These are phyloP conservation scores for Hortiboletus rubellus DNA, from an alignment of 1,284 basidiomycete species.

Conservation along the genomic window DNA sequence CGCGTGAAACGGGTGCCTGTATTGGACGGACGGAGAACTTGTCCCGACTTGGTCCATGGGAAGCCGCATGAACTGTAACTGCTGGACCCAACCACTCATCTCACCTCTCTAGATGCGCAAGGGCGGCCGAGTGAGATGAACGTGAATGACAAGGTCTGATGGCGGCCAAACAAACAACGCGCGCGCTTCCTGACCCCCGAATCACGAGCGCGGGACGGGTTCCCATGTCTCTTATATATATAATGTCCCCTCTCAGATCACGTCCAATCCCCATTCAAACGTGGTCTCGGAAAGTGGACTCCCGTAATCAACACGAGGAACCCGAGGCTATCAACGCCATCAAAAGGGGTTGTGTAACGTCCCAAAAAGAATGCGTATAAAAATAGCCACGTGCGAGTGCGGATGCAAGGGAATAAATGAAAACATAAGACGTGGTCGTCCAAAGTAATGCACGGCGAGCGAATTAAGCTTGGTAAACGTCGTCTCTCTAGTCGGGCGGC, in stretches of 20 bases:
- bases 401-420: conserved; percentile 17
- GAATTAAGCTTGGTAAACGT: conserved; percentile 1
- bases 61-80: not conserved
- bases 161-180: not conserved
- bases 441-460: conserved; percentile 8
- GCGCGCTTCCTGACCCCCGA: not conserved
- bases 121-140: not conserved
- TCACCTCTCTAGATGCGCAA: conserved; percentile 26
- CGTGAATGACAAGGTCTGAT: conserved; percentile 3
- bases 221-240: not conserved
- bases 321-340: not conserved
- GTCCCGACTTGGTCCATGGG: no score
- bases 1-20: conserved; percentile 19
- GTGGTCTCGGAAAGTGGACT: not conserved
- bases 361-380: not conserved
- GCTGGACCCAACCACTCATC: not conserved
- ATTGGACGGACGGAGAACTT: no score
- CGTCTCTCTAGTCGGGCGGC: conserved; percentile 15
- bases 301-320: conserved; percentile 1
- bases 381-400: conserved; percentile 8
- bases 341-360: conserved; percentile 4
- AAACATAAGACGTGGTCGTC: conserved; percentile 6
- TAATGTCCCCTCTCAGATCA: not conserved
- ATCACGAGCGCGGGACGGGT: not conserved
- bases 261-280: conserved; percentile 19